Conservation (phyloP, 176 grass and related monocot species). For the Avena insularis region DNA sequence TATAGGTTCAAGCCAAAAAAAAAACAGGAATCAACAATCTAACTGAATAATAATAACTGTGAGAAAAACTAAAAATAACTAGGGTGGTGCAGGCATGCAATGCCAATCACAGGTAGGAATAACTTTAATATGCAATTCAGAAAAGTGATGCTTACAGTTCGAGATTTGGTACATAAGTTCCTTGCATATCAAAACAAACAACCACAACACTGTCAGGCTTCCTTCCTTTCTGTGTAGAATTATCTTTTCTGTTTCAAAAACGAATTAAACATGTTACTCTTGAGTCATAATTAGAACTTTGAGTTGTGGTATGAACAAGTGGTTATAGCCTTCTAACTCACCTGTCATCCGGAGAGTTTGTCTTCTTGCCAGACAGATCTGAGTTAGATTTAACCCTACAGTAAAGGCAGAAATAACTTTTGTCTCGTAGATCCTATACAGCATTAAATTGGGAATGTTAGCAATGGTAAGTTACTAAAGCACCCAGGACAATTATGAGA, state of each 20-base stretch:
- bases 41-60: not conserved
- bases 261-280: conserved; percentile 28
- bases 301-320: conserved; percentile 7
- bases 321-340: conserved; percentile 40
- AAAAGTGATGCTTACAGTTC: conserved; percentile 72
- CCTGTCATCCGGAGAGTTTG: conserved; percentile 65
- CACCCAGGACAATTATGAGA: conserved; percentile 4
- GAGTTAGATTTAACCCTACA: conserved; percentile 64
- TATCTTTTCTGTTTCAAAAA: conserved; percentile 54
- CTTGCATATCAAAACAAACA: conserved; percentile 88
- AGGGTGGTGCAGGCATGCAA: conserved; percentile 9
- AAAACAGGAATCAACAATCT: not conserved
- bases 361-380: conserved; percentile 48
- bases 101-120: conserved; percentile 16
- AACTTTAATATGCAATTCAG: conserved; percentile 11
- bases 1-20: conserved; percentile 3
- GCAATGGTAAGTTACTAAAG: conserved; percentile 12
- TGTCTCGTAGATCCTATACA: conserved; percentile 66
- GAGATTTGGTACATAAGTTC: conserved; percentile 80
- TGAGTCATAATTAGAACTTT: conserved; percentile 25
- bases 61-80: not conserved
- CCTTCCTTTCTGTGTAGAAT: conserved; percentile 39
- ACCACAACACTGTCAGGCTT: conserved; percentile 66
- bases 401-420: conserved; percentile 69
- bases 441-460: conserved; percentile 58